phyloP scores from a whole-genome alignment of 2,329 filamentous ascomycete genomes.

The Pseudogymnoascus sp. region DNA sequence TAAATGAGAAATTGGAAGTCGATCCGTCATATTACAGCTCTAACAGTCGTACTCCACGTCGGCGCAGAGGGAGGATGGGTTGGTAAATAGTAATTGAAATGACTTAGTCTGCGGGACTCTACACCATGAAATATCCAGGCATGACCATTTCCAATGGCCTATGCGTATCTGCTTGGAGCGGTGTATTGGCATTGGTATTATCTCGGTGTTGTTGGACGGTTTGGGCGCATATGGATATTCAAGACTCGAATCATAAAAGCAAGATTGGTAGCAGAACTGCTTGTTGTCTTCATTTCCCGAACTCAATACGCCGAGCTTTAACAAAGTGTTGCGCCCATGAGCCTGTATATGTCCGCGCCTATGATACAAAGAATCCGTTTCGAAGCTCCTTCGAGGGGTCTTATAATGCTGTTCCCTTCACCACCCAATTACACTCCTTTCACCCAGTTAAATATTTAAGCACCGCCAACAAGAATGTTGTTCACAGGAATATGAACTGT shows the following conservation, averaged over 20 bases:
- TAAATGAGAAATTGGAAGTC: constrained; percentile 37
- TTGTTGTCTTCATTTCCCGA: constrained; percentile 12
- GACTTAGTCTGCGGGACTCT: background rate
- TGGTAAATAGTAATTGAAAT: constrained; percentile 2
- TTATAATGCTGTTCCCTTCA: constrained; percentile 8
- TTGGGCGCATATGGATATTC: background rate
- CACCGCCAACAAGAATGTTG: constrained; percentile 43
- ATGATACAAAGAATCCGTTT: constrained; percentile 11
- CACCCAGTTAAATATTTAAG: constrained; percentile 21
- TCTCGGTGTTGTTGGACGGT: background rate
- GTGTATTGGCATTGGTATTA: background rate
- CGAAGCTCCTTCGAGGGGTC: constrained; percentile 9
- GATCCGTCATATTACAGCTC: constrained; percentile 19
- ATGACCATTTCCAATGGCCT: background rate
- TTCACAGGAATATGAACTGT: constrained; percentile 47
- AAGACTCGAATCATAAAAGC: constrained; percentile 2
- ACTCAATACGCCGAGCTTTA: constrained; percentile 11
- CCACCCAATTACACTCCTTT: constrained; percentile 2
- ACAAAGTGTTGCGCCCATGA: constrained; percentile 9
- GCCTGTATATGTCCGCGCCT: constrained; percentile 9
- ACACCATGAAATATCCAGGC: background rate
- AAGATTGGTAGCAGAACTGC: constrained; percentile 11
- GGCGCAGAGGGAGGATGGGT: background rate
- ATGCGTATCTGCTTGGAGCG: background rate
- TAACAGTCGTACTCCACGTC: background rate